Evolutionary conservation across 2,329 filamentous ascomycete species (phyloP).

Genomic region (Scytalidium lignicola): DNA sequence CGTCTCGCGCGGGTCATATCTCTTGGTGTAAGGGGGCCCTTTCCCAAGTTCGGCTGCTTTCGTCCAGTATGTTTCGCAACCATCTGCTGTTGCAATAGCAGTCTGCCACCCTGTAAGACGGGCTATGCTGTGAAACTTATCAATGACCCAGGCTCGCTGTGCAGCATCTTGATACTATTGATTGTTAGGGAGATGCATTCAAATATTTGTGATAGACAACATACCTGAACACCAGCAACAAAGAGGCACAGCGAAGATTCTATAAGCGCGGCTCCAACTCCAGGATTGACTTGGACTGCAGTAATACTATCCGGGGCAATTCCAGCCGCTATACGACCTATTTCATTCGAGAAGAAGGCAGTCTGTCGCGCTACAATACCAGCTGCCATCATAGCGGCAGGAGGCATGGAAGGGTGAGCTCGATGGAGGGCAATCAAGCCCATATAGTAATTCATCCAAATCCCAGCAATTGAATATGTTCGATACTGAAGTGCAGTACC

Average conservation of each 20-base stretch:
- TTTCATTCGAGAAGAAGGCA: constrained; percentile 61
- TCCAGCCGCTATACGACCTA: constrained; percentile 78
- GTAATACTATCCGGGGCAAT: constrained; percentile 43
- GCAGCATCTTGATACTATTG: constrained; percentile 61
- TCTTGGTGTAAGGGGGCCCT: constrained; percentile 63
- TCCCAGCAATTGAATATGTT: constrained; percentile 78
- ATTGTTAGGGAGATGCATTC: constrained; percentile 3
- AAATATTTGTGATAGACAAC: constrained; percentile 7
- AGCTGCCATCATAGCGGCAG: constrained; percentile 81
- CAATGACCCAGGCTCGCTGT: constrained; percentile 75
- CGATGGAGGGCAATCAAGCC: constrained; percentile 77
- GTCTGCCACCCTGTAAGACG: constrained; percentile 84
- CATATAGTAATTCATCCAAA: constrained; percentile 87
- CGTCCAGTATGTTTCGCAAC: constrained; percentile 81
- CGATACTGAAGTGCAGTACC: constrained; percentile 76
- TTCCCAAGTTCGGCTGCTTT: constrained; percentile 67
- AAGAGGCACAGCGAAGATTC: constrained; percentile 81
- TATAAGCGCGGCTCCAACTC: constrained; percentile 74
- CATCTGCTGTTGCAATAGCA: constrained; percentile 72
- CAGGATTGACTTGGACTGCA: constrained; percentile 60
- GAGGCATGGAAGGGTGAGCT: constrained; percentile 84
- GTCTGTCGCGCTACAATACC: constrained; percentile 72
- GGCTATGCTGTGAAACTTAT: constrained; percentile 68
- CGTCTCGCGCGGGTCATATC: not conserved
- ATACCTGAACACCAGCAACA: constrained; percentile 73